These are phyloP conservation scores for Sordaria brevicollis DNA, from an alignment of 495 filamentous ascomycete species.

Conservation along the genomic window DNA sequence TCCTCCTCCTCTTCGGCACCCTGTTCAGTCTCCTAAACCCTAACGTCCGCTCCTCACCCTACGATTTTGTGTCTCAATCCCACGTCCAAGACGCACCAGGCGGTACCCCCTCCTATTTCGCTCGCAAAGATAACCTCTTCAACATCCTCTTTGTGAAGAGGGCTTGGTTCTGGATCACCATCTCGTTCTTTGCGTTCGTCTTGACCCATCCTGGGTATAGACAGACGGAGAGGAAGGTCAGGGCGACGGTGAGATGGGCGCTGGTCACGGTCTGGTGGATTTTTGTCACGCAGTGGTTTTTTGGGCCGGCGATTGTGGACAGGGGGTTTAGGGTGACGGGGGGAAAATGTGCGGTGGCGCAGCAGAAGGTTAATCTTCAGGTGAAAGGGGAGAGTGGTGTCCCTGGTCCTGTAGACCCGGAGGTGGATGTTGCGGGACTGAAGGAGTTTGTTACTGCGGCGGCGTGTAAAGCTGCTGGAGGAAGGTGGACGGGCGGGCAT, in stretches of 20 bases:
- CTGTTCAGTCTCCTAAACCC: constrained; percentile 72
- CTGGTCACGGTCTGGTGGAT: constrained; percentile 68
- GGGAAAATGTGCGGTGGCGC: constrained; percentile 57
- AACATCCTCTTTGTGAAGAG: constrained; percentile 89
- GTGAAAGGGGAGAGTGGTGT: constrained; percentile 4
- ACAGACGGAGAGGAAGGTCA: constrained; percentile 23
- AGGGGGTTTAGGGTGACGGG: constrained; percentile 72
- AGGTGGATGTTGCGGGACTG: constrained; percentile 16
- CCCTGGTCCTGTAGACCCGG: not conserved
- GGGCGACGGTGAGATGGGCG: constrained; percentile 54
- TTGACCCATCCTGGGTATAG: constrained; percentile 44
- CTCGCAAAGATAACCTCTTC: constrained; percentile 80
- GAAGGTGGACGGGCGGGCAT: constrained; percentile 78
- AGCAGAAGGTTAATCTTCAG: constrained; percentile 13
- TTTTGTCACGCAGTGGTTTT: constrained; percentile 87
- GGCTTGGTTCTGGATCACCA: constrained; percentile 84
- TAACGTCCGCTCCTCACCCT: constrained; percentile 47
- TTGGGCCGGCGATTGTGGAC: constrained; percentile 84
- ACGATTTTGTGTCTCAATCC: constrained; percentile 44
- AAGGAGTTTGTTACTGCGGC: constrained; percentile 54
- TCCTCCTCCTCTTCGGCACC: constrained; percentile 66
- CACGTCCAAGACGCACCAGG: constrained; percentile 38
- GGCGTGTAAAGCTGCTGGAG: constrained; percentile 75
- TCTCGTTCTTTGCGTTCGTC: constrained; percentile 51
- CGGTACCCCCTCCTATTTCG: constrained; percentile 71